Percentiles rank a stretch among this genome's conserved stretches.
Evolutionary conservation across 2,329 filamentous ascomycete genomes (phyloP).

Genomic region (Basipetospora sp.): DNA sequence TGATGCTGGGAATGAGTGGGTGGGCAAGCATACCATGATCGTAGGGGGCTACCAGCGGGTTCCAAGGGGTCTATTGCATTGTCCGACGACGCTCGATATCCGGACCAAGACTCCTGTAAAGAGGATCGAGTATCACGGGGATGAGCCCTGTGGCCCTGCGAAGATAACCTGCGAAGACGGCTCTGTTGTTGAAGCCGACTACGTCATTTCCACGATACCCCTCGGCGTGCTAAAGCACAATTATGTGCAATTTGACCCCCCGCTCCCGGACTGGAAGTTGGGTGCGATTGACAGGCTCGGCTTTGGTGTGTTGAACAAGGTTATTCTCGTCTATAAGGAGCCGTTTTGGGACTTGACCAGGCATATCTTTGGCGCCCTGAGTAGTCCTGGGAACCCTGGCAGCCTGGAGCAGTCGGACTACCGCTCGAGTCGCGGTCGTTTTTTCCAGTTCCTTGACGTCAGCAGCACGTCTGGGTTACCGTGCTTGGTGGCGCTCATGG

Average conservation of each 20-base stretch:
- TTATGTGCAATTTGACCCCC: constrained; percentile 70
- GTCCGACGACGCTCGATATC: constrained; percentile 63
- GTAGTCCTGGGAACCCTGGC: constrained; percentile 52
- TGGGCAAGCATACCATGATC: constrained; percentile 85
- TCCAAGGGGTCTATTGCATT: constrained; percentile 68
- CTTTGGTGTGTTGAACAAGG: constrained; percentile 89
- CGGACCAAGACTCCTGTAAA: constrained; percentile 59
- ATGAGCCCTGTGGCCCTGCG: constrained; percentile 31
- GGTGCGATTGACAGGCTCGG: constrained; percentile 71
- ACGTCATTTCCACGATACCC: constrained; percentile 78
- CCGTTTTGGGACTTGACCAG: constrained; percentile 81
- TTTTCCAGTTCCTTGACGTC: constrained; percentile 97
- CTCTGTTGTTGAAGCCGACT: constrained; percentile 64
- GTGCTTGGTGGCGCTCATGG: constrained; percentile 84
- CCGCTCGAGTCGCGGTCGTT: constrained; percentile 63
- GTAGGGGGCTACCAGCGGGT: constrained; percentile 88
- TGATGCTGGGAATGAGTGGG: constrained; percentile 93
- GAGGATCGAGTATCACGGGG: constrained; percentile 50
- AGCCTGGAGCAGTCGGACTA: constrained; percentile 74
- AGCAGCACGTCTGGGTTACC: constrained; percentile 78
- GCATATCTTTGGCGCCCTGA: constrained; percentile 87
- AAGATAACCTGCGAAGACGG: constrained; percentile 66
- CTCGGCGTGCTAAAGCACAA: constrained; percentile 82
- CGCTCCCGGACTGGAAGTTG: constrained; percentile 74
- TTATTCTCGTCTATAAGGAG: constrained; percentile 75